phyloP scores from a whole-genome alignment of 2,329 filamentous ascomycete species.

The Cladosporium sp. region DNA sequence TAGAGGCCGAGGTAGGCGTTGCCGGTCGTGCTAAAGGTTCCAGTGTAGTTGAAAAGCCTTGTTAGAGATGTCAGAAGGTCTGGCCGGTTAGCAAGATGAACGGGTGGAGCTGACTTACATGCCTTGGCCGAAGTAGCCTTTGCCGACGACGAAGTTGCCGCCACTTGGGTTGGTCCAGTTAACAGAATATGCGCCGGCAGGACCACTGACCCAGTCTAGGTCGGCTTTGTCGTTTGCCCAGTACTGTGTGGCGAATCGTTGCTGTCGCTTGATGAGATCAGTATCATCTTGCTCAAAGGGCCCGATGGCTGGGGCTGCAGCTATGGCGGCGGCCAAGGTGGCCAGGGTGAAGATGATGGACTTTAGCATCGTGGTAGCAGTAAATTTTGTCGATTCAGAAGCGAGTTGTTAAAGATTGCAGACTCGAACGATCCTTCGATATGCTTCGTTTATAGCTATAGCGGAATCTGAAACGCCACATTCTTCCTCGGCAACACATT shows the following conservation, averaged over 20 bases:
- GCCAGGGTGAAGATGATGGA: background rate
- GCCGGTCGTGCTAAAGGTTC: constrained; percentile 41
- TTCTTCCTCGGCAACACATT: too few species aligned
- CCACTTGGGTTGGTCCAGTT: constrained; percentile 16
- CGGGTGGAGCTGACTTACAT: background rate
- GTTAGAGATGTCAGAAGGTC: background rate
- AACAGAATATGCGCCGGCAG: constrained; percentile 17
- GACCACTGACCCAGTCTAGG: constrained; percentile 14
- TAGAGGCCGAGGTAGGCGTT: constrained; percentile 49
- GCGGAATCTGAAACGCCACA: too few species aligned
- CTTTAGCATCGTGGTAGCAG: background rate
- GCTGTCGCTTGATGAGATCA: constrained; percentile 1
- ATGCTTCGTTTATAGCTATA: too few species aligned
- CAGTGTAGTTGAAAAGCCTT: constrained; percentile 48
- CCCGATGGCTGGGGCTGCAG: constrained; percentile 1
- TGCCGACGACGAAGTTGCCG: constrained; percentile 19
- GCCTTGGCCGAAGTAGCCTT: constrained; percentile 14
- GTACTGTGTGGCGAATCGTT: constrained; percentile 13
- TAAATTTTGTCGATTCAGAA: background rate
- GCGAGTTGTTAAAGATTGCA: too few species aligned
- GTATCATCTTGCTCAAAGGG: constrained; percentile 1
- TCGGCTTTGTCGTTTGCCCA: constrained; percentile 18
- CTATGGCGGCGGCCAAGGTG: background rate
- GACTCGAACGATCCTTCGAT: too few species aligned
- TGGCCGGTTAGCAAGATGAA: background rate